Conservation (phyloP, 805 yeast species). For the Myxozyma melibiosi region DNA sequence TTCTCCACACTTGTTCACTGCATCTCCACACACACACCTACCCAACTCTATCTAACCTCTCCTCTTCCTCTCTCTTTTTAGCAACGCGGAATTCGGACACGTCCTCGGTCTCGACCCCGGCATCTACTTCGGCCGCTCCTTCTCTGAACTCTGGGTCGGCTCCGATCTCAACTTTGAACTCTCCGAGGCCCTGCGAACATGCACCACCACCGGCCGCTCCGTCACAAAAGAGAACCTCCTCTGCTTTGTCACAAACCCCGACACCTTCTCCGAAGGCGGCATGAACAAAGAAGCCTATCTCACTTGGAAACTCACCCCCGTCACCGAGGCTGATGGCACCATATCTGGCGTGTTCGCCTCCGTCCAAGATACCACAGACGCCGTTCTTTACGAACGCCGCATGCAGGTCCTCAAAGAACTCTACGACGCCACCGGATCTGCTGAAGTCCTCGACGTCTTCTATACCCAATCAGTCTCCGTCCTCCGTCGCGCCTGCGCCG, state of each 20-base stretch:
- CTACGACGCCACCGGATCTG: conserved; percentile 28
- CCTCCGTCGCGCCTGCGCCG: conserved; percentile 23
- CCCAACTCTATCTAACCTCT: no score
- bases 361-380: conserved; percentile 38
- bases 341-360: conserved; percentile 35
- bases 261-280: not conserved
- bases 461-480: conserved; percentile 26
- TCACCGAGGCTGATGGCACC: conserved; percentile 37
- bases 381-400: conserved; percentile 33
- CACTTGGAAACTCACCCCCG: conserved; percentile 26
- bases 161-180: conserved; percentile 21
- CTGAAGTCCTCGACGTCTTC: conserved; percentile 17
- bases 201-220: conserved; percentile 14
- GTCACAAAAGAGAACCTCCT: conserved; percentile 18
- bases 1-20: no score
- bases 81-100: conserved; percentile 26
- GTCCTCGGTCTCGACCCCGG: conserved; percentile 18
- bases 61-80: no score
- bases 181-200: conserved; percentile 20
- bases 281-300: conserved; percentile 23
- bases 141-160: conserved; percentile 22
- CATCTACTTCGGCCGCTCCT: conserved; percentile 19
- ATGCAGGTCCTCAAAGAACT: conserved; percentile 26
- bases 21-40: not conserved
- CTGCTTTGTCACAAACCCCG: conserved; percentile 10